Evolutionary conservation across 768 basidiomycete genomes (phyloP).

Genomic region (Clitopilus hobsonii): DNA sequence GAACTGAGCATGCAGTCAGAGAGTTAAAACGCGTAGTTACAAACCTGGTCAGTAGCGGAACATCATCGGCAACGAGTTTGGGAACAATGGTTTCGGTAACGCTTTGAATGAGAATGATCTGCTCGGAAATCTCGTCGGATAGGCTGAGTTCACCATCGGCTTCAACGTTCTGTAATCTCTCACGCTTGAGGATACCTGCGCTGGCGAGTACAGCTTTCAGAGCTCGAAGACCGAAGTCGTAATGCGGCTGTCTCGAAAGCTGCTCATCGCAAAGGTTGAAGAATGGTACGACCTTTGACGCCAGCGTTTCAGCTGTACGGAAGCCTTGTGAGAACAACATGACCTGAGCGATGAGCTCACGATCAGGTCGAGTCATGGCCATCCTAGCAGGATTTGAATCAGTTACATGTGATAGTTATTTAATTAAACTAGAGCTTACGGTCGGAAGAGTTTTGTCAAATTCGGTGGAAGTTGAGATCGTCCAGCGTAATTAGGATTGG

Average conservation of each 20-base stretch:
- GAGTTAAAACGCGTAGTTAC: not conserved
- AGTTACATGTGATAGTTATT: not conserved
- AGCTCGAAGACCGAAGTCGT: conserved; percentile 97
- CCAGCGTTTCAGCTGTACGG: conserved; percentile 95
- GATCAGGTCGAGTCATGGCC: conserved; percentile 98
- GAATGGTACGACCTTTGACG: conserved; percentile 97
- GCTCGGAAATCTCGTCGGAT: conserved; percentile 78
- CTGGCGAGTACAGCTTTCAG: conserved; percentile 95
- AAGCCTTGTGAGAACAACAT: conserved; percentile 99
- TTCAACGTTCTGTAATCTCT: conserved; percentile 60
- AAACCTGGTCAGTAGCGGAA: conserved; percentile 87
- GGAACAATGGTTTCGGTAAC: conserved; percentile 98
- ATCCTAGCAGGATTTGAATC: conserved; percentile 53
- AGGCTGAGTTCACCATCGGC: conserved; percentile 41
- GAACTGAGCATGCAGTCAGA: conserved; percentile 3
- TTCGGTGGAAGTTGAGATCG: conserved; percentile 88
- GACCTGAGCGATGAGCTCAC: conserved; percentile 98
- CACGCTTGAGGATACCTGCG: conserved; percentile 96
- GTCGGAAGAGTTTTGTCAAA: conserved; percentile 88
- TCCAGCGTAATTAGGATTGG: conserved; percentile 98
- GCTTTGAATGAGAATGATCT: conserved; percentile 97
- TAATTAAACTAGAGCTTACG: conserved; percentile 50
- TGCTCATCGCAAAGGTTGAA: conserved; percentile 99
- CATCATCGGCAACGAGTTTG: conserved; percentile 96
- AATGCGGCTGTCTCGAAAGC: conserved; percentile 94